Evolutionary conservation across 352 stramenopile species (phyloP), one percentile per base, ranked within the genome.

Genomic region (Globisporangium ultimum): DNA sequence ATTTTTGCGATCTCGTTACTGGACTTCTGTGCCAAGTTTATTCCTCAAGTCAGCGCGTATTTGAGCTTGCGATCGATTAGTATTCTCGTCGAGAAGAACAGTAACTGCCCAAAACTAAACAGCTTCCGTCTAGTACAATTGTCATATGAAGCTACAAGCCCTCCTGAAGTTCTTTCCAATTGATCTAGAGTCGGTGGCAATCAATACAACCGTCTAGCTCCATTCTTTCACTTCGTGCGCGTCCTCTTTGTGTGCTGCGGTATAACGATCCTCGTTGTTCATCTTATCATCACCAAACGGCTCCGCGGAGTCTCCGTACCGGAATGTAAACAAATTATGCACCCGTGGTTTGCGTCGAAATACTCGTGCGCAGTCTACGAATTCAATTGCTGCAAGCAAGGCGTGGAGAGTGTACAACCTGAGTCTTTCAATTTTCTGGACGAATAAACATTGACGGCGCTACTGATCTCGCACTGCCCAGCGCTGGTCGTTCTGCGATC

Each of bases 401-500:
- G 51, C 6, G 50, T 58, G 13, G 22, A 38, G 4, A 58, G 24
- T 15, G 53, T 53, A 43, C 8, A 20, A 43, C 8, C 18, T 4
- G 17, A 54, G 3, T 45, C 51, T 3, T 48, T 73, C 0, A 48
- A 47, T 2, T 61, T 76, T 24, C 55, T 78, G 20, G 55, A 74
- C 18, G 53, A 55, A 2, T 22, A 34, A 7, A 63, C 49, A n/a
- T 61, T 76, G 21, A 50, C 47, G 1, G 60, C 53, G 11, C 48
- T 86, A 21, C 61, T 86, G 11, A 72, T 86, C 38, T 60, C 61
- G 36, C 76, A 86, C 53, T 86, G 76, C 53, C 57, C 70, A 8
- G 54, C 21, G 0, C 69, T 86, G 17, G 38, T 43, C 4, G 65
- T 86, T 46, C 71, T 71, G 0, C 12, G 51, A 18, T 42, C 46